Evolutionary conservation across 2,329 filamentous ascomycete species (phyloP).

Genomic region (Claviceps monticola): DNA sequence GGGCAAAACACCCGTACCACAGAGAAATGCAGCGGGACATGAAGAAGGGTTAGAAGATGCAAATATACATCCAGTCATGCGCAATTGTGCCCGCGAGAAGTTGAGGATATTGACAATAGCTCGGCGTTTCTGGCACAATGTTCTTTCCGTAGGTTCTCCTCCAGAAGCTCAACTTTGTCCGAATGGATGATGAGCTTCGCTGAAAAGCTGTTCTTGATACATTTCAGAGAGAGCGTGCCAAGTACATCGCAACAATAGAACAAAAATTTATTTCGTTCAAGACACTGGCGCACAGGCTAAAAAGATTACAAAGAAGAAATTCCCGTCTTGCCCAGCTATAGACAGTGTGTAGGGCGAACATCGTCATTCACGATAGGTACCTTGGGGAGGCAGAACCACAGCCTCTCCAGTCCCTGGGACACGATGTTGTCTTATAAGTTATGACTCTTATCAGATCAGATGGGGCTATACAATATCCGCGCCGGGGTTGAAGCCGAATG

Average conservation of each 20-base stretch:
- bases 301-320: no score
- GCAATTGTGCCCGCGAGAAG: not conserved
- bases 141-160: not conserved
- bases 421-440: not conserved
- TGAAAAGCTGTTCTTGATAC: no score
- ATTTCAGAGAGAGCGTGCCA: not conserved
- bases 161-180: not conserved
- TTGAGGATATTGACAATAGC: not conserved
- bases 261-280: no score
- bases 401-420: not conserved
- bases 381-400: not conserved
- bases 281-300: no score
- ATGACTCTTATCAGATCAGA: not conserved
- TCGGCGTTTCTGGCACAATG: slow-evolving; percentile 1
- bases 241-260: not conserved
- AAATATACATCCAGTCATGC: not conserved
- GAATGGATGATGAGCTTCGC: not conserved
- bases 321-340: no score
- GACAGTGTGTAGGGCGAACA: no score
- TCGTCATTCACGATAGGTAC: no score
- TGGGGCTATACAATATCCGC: not conserved
- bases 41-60: not conserved
- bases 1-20: not conserved
- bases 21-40: not conserved
- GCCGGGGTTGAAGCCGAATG: not conserved